Evolutionary conservation across 805 yeast genomes (phyloP).

Genomic region (Kregervanrija pseudodelftensis): DNA sequence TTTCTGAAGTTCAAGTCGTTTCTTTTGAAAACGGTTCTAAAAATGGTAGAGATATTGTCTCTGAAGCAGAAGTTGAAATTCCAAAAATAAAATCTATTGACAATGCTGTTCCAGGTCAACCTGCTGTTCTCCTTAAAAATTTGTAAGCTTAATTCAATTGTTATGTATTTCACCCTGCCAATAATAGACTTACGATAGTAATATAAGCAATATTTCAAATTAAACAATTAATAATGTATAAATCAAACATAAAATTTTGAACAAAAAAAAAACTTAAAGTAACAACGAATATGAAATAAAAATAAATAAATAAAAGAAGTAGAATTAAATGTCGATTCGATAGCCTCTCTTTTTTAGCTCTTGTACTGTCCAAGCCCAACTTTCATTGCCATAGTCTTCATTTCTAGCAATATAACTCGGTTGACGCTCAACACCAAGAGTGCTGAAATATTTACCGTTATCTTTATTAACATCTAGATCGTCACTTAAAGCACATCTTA

Average conservation of each 20-base stretch:
- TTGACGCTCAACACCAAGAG: conserved; percentile 48
- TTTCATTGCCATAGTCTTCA: conserved; percentile 53
- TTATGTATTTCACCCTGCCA: too few species aligned
- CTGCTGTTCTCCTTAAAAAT: conserved; percentile 76
- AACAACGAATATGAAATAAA: too few species aligned
- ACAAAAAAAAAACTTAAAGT: too few species aligned
- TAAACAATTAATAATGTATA: too few species aligned
- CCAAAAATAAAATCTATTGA: conserved; percentile 65
- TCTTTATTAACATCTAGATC: conserved; percentile 42
- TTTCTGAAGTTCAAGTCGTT: conserved; percentile 53
- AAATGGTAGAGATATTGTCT: conserved; percentile 55
- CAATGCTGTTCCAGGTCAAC: conserved; percentile 86
- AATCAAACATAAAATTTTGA: too few species aligned
- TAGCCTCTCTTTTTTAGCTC: conserved; percentile 50
- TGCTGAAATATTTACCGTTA: conserved; percentile 63
- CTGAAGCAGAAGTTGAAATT: conserved; percentile 66
- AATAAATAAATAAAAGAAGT: too few species aligned
- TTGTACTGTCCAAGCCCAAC: conserved; percentile 75
- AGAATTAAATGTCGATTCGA: conserved; percentile 10
- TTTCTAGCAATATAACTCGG: conserved; percentile 56
- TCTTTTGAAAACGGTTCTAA: conserved; percentile 56
- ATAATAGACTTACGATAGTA: too few species aligned
- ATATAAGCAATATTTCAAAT: too few species aligned
- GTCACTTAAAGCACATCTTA: conserved; percentile 55
- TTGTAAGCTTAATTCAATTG: conserved; percentile 24